Evolutionary conservation across 345 rosid species (phyloP).

Genomic region (Eutrema yunnanense): DNA sequence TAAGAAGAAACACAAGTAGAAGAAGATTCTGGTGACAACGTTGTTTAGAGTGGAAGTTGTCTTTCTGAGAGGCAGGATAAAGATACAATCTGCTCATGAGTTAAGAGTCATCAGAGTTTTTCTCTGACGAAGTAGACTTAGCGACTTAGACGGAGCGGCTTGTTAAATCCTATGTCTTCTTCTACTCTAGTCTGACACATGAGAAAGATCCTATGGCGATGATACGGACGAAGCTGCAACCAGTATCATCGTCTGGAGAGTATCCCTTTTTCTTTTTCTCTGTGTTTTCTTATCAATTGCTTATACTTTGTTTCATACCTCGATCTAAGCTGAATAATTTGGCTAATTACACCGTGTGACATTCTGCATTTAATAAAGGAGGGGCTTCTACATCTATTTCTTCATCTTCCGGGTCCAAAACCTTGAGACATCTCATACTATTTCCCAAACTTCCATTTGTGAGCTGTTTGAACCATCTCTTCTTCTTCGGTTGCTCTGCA

Average conservation of each 20-base stretch:
- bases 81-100: not conserved
- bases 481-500: conserved; percentile 43
- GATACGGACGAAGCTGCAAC: not conserved
- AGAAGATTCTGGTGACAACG: not conserved
- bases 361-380: not conserved
- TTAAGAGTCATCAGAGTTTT: not conserved
- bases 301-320: not conserved
- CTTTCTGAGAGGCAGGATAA: too few species aligned
- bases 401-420: conserved; percentile 17
- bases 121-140: not conserved
- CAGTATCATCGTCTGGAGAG: not conserved
- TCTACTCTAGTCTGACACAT: not conserved
- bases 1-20: not conserved
- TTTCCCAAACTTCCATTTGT: conserved; percentile 44
- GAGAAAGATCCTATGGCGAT: not conserved
- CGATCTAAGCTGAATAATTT: not conserved
- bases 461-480: conserved; percentile 44
- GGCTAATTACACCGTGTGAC: not conserved
- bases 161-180: not conserved
- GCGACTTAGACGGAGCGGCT: not conserved
- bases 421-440: conserved; percentile 45
- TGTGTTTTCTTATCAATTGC: not conserved
- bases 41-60: not conserved
- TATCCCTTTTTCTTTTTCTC: not conserved
- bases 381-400: conserved; percentile 42